Percentiles rank a stretch among this genome's conserved stretches.
These are phyloP conservation scores for Nadsonia commutata DNA, from an alignment of 1,139 yeast genomes.

Conservation along the genomic window DNA sequence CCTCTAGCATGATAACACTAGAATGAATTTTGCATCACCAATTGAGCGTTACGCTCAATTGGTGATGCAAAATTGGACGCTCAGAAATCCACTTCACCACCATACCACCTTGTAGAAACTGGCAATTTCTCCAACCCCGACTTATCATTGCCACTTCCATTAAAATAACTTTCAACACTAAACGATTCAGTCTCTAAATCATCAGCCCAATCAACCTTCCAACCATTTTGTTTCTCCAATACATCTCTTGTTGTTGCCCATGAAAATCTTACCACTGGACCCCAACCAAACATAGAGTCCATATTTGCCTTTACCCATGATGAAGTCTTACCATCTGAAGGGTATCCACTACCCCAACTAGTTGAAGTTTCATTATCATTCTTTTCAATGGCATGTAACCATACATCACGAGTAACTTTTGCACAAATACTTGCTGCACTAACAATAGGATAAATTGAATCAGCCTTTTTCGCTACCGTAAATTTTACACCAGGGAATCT, in stretches of 20 bases:
- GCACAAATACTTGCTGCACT: constrained; percentile 97
- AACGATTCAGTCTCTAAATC: constrained; percentile 18
- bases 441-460: constrained; percentile 83
- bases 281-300: constrained; percentile 82
- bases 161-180: constrained; percentile 2
- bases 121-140: constrained; percentile 1
- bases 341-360: constrained; percentile 80
- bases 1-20: too few species aligned
- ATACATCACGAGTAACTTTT: constrained; percentile 81
- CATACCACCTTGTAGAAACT: constrained; percentile 4
- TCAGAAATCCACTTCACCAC: background rate
- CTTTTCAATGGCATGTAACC: constrained; percentile 26
- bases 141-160: background rate
- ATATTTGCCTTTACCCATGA: constrained; percentile 50
- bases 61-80: too few species aligned
- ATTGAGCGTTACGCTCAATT: too few species aligned
- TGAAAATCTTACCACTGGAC: constrained; percentile 61
- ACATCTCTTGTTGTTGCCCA: constrained; percentile 89
- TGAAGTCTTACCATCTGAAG: constrained; percentile 77
- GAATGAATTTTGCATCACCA: too few species aligned
- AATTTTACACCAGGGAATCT: constrained; percentile 59
- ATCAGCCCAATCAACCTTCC: constrained; percentile 44
- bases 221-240: constrained; percentile 37
- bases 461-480: constrained; percentile 92
- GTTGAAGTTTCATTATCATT: constrained; percentile 21